Percentiles rank a stretch among this genome's conserved stretches.
These are phyloP conservation scores for Endothia cerciana DNA, from an alignment of 2,329 filamentous ascomycete species.

Conservation along the genomic window DNA sequence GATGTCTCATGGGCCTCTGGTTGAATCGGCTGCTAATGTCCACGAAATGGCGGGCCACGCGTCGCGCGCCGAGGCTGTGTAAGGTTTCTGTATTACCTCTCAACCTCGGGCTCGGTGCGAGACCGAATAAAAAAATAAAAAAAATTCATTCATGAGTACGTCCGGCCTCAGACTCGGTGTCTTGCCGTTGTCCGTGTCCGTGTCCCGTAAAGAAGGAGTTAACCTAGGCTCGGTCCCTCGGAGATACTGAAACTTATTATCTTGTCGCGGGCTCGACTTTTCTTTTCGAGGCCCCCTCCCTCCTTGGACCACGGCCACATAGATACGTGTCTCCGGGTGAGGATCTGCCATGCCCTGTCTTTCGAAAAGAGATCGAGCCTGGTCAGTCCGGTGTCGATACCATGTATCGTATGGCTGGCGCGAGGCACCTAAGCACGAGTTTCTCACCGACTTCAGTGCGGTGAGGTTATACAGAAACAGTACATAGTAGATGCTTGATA, in stretches of 20 bases:
- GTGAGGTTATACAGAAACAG: not conserved
- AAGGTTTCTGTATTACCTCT: not conserved
- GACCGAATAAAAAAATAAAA: not conserved
- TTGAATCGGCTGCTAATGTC: not conserved
- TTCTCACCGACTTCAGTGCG: not conserved
- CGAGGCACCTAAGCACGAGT: not conserved
- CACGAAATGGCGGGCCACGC: constrained; percentile 11
- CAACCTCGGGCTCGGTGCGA: not conserved
- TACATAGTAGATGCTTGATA: no score
- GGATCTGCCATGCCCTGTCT: no score
- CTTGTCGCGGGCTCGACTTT: not conserved
- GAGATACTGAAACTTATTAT: not conserved
- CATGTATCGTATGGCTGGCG: not conserved
- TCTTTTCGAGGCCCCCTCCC: no score
- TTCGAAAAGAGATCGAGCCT: not conserved
- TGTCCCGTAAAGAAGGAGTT: not conserved
- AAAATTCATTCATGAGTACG: not conserved
- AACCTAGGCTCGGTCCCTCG: not conserved
- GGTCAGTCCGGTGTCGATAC: not conserved
- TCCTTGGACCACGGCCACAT: not conserved
- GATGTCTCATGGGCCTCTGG: not conserved
- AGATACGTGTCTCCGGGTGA: no score
- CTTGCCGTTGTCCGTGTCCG: not conserved
- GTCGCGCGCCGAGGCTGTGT: constrained; percentile 22
- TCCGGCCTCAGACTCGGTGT: not conserved